phyloP scores from a whole-genome alignment of 768 basidiomycete genomes.

The Russula compacta region DNA sequence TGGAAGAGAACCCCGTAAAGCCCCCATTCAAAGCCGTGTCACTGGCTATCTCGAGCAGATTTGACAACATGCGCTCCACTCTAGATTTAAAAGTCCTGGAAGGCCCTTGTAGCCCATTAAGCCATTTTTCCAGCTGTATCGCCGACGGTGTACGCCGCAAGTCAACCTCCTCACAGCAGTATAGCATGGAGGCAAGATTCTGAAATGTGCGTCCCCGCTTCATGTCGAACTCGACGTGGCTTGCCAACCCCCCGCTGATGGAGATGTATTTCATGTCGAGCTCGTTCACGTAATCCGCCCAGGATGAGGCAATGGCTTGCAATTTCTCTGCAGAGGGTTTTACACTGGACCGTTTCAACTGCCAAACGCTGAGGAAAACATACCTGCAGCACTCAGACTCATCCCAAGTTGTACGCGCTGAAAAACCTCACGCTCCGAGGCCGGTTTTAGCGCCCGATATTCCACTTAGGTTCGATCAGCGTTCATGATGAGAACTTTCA shows the following conservation, averaged over 20 bases:
- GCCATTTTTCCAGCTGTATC: constrained; percentile 45
- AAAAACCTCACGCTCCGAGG: constrained; percentile 68
- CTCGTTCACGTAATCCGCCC: constrained; percentile 55
- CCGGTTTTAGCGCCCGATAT: constrained; percentile 46
- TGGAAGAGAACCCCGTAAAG: constrained; percentile 35
- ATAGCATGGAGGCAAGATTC: constrained; percentile 60
- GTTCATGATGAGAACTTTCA: not conserved
- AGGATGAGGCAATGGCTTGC: constrained; percentile 66
- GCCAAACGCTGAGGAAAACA: constrained; percentile 6
- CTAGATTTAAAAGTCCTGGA: constrained; percentile 39
- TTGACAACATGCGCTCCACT: constrained; percentile 44
- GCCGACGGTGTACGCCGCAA: constrained; percentile 38
- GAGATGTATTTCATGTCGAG: constrained; percentile 50
- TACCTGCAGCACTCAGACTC: constrained; percentile 64
- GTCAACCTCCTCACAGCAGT: constrained; percentile 49
- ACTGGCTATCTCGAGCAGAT: constrained; percentile 46
- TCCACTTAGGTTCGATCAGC: constrained; percentile 36
- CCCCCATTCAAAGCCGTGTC: constrained; percentile 28
- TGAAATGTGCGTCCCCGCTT: constrained; percentile 72
- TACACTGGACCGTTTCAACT: not conserved
- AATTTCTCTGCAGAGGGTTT: constrained; percentile 49
- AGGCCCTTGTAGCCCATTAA: constrained; percentile 32
- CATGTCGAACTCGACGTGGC: constrained; percentile 51
- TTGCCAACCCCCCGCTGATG: constrained; percentile 49
- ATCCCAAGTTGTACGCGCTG: constrained; percentile 78